Conservation (phyloP, 306 rosid species). For the Astragalus membranaceus region DNA sequence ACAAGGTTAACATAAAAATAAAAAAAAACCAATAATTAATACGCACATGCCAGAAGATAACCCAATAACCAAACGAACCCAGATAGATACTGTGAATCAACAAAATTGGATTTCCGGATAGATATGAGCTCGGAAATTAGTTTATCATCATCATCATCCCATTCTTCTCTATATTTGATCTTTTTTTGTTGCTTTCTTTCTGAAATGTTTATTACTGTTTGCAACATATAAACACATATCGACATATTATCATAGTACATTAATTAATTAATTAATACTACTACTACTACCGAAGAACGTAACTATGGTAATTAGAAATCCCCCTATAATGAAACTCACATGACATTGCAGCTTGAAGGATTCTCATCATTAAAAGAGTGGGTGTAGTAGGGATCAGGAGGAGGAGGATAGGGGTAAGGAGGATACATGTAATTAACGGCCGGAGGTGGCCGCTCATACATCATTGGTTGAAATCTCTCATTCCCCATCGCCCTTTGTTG, state of each 20-base stretch:
- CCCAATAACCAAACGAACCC: not conserved
- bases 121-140: constrained; percentile 8
- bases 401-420: constrained; percentile 37
- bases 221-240: too few relatives aligned
- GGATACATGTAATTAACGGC: constrained; percentile 50
- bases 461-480: constrained; percentile 80
- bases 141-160: not conserved
- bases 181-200: too few relatives aligned
- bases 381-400: constrained; percentile 38
- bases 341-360: constrained; percentile 75
- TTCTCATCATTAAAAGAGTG: constrained; percentile 81
- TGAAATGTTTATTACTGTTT: too few relatives aligned
- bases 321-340: not conserved
- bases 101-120: not conserved
- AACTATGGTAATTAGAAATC: too few relatives aligned
- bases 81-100: not conserved
- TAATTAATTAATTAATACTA: too few relatives aligned
- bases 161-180: not conserved
- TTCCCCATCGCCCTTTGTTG: constrained; percentile 24
- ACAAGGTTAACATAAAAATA: not conserved
- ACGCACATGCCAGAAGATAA: not conserved
- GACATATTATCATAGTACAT: too few relatives aligned
- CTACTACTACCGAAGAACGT: too few relatives aligned
- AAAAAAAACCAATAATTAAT: not conserved
- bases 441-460: constrained; percentile 64